Evolutionary conservation across 805 yeast genomes (phyloP).

Genomic region (Candida argentea): DNA sequence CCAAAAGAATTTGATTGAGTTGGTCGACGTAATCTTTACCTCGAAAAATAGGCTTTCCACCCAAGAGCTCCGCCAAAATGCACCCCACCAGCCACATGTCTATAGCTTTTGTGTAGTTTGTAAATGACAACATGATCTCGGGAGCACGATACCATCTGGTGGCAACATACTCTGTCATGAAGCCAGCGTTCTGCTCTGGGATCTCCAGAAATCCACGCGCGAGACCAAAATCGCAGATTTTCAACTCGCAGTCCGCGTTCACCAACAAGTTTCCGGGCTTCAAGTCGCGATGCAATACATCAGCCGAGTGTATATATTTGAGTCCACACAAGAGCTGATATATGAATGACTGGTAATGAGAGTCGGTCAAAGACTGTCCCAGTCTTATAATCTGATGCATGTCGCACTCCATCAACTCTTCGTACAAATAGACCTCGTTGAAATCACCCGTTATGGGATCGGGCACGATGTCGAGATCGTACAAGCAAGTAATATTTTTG

Average conservation of each 20-base stretch:
- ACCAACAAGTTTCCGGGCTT: constrained; percentile 91
- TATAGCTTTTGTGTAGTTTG: constrained; percentile 91
- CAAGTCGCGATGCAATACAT: constrained; percentile 86
- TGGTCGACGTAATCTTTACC: constrained; percentile 97
- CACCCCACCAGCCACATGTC: constrained; percentile 99
- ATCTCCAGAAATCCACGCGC: constrained; percentile 85
- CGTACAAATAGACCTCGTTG: constrained; percentile 88
- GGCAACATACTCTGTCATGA: constrained; percentile 94
- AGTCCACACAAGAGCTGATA: constrained; percentile 90
- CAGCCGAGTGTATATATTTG: constrained; percentile 82
- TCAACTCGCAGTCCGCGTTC: constrained; percentile 93
- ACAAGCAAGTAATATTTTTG: constrained; percentile 89
- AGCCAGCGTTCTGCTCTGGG: constrained; percentile 83
- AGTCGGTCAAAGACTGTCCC: constrained; percentile 87
- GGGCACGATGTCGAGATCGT: constrained; percentile 88
- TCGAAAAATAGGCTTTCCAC: constrained; percentile 84
- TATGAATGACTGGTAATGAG: constrained; percentile 87
- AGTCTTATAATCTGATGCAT: constrained; percentile 95
- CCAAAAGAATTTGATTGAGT: constrained; percentile 73
- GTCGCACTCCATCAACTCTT: constrained; percentile 97
- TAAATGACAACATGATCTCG: constrained; percentile 90
- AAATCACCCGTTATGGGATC: constrained; percentile 50
- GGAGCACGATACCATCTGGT: constrained; percentile 99
- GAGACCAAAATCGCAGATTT: constrained; percentile 92
- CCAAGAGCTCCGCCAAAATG: constrained; percentile 85